Evolutionary conservation across 257 asterid genomes (phyloP), one percentile per base, ranked within the genome.

Genomic region (Solanum chaucha): DNA sequence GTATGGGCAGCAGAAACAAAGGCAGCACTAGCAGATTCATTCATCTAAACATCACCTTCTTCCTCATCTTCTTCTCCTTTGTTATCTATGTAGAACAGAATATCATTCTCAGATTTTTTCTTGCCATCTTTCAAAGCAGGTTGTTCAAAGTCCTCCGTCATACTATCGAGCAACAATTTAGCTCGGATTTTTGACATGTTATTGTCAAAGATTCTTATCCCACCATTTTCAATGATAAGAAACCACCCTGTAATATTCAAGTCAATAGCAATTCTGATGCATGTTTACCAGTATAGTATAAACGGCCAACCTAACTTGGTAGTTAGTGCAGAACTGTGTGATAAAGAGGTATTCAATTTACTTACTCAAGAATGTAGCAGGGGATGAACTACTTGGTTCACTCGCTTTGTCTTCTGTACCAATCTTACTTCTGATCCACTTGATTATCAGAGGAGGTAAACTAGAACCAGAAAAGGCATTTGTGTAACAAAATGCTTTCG

Each of bases 331-430:
- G 2, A 30, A 40, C 38, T 24, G 59, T 32, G 36, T 24, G 38
- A 8, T 72, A 5, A 71, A 26, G 82, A 86, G 83, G 15, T 9
- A 38, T 36, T 75, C 28, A 26, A 88, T 51, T 83, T 71, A 89
- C 96, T 94, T 91, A 93, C 98, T 89, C 71, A 95, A 38, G 82
- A 86, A 90, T 85, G 95, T 92, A 65, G 88, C 91, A 72, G 98
- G 96, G 10, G 98, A 93, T 64, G 94, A 90, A 68, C 93, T 94
- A 19, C 83, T 88, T 71, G 94, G 96, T 89, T 88, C 93, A 55
- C 26, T 87, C 78, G 77, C 61, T 88, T 88, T 86, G 41, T 83
- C 88, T 48, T 90, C 90, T 70, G 72, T 85, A 11, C 90, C 95
- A 44, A 90, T 84, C 89, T 87, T 94, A 22, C 88, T 87, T 81